Base-by-base conservation (phyloP, 768 basidiomycete species). In the Serpula lacrymans region DNA sequence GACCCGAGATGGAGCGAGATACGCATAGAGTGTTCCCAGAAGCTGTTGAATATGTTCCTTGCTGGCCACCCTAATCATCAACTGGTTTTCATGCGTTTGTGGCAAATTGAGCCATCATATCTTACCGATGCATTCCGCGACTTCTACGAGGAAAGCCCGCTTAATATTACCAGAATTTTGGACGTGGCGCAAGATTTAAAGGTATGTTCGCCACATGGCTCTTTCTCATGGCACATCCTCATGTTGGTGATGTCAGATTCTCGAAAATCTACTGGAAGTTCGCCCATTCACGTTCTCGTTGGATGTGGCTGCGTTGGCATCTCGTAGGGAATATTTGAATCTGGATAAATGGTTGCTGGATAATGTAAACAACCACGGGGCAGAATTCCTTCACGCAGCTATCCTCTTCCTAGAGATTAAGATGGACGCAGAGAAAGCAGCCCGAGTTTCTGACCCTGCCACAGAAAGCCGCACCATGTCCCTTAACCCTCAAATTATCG, bases 111-210 rank as follows among this genome's bases (percentile, higher is more conserved):
- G 54, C 88, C 88, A 0, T 69, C 81, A 0, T 89, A 93, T 59
- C 77, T 98, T 37, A 84, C 91, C 4, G 77, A 82, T 41, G 90
- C 91, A 6, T 87, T 98, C 64, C 80, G 85, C 22, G 89, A 92
- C 47, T 94, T 92, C 57, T 96, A 98, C 62, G 78, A 84, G 34
- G 91, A 94, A 53, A 90, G 82, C 47, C 88, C 90, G 28, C 75
- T 93, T 40, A 96, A 98, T 57, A 90, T 98, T 40, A 92, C 91
- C 12, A 76, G 93, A 27, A 93, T 99, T 34, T 69, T 98, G 37
- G 96, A 99, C 55, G 88, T 97, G 20, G 93, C 91, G 8, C 90
- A 93, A 58, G 93, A 97, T 55, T 72, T 97, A 43, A 94, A 95
- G 72, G 93, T 86, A 56, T 50, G 74, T 60, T 11, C 25, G 22